Conservation (phyloP, 257 asterid genomes). For the Lycium barbarum region DNA sequence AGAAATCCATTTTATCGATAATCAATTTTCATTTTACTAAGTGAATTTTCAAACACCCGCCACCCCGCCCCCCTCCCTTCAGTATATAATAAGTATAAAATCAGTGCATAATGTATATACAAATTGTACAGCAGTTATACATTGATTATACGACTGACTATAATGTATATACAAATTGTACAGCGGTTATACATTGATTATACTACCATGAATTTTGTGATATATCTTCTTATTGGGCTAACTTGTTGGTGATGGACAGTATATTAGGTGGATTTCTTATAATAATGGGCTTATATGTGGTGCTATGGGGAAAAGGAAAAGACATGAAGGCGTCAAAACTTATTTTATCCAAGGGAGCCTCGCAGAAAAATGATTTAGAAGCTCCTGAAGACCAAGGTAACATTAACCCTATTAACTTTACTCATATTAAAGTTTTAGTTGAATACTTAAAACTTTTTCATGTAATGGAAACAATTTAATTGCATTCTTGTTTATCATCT, state of each 20-base stretch:
- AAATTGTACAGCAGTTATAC: not conserved
- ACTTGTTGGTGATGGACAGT: constrained; percentile 37
- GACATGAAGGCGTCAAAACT: constrained; percentile 39
- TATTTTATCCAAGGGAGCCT: not conserved
- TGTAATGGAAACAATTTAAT: not conserved
- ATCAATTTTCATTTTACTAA: no score
- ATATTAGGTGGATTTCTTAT: constrained; percentile 58
- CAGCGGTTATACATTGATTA: not conserved
- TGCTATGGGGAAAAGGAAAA: constrained; percentile 60
- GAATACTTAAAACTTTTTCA: not conserved
- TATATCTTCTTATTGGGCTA: not conserved
- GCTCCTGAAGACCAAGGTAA: constrained; percentile 27
- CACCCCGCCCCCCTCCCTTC: no score
- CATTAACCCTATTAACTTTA: not conserved
- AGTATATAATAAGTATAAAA: not conserved
- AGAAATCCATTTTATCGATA: no score
- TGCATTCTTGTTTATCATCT: not conserved
- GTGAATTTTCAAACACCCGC: no score
- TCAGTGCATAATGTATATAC: not conserved
- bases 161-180: not conserved
- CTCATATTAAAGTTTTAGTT: not conserved
- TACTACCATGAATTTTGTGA: not conserved
- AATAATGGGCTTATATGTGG: constrained; percentile 52
- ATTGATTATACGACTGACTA: not conserved
- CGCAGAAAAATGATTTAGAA: constrained; percentile 29